Percentiles rank a stretch among this genome's conserved stretches.
Evolutionary conservation across 2,329 filamentous ascomycete genomes (phyloP).

Genomic region (Leptographium flavum): DNA sequence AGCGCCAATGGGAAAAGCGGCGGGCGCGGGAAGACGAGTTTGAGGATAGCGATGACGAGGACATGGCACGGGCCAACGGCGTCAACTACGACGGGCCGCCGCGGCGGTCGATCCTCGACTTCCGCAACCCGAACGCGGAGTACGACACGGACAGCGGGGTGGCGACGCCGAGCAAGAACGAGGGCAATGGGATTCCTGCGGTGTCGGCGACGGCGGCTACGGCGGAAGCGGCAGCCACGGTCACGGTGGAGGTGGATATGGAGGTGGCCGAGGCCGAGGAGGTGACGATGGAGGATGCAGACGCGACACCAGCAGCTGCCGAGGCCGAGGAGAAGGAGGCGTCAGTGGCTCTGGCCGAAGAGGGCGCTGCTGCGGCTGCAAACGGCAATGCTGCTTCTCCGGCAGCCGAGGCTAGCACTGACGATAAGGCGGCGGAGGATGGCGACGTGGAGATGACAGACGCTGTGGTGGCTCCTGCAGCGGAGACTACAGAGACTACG

Average conservation of each 20-base stretch:
- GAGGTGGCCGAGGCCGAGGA: slow-evolving; percentile 14
- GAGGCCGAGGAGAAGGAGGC: slow-evolving; percentile 20
- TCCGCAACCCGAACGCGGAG: slow-evolving; percentile 29
- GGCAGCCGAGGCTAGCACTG: background rate
- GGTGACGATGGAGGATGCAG: slow-evolving; percentile 23
- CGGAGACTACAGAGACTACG: slow-evolving; percentile 8
- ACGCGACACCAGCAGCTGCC: background rate
- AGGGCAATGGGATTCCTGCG: background rate
- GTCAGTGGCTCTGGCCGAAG: background rate
- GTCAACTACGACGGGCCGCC: slow-evolving; percentile 30
- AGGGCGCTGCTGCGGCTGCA: background rate
- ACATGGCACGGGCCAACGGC: slow-evolving; percentile 59
- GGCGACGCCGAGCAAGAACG: background rate
- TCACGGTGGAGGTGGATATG: slow-evolving; percentile 6
- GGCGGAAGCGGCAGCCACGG: slow-evolving; percentile 1
- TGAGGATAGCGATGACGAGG: slow-evolving; percentile 82
- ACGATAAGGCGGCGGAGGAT: slow-evolving; percentile 16
- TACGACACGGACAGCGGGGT: slow-evolving; percentile 19
- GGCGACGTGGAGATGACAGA: slow-evolving; percentile 35
- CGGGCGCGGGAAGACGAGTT: slow-evolving; percentile 67
- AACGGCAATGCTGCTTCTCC: slow-evolving; percentile 8
- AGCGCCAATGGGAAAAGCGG: slow-evolving; percentile 69
- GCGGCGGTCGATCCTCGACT: slow-evolving; percentile 38
- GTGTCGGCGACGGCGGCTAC: background rate
- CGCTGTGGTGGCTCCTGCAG: too few species aligned